Evolutionary conservation across 176 grass and related monocot species (phyloP), one percentile per base, ranked within the genome.

Genomic region (Oryza coarctata): DNA sequence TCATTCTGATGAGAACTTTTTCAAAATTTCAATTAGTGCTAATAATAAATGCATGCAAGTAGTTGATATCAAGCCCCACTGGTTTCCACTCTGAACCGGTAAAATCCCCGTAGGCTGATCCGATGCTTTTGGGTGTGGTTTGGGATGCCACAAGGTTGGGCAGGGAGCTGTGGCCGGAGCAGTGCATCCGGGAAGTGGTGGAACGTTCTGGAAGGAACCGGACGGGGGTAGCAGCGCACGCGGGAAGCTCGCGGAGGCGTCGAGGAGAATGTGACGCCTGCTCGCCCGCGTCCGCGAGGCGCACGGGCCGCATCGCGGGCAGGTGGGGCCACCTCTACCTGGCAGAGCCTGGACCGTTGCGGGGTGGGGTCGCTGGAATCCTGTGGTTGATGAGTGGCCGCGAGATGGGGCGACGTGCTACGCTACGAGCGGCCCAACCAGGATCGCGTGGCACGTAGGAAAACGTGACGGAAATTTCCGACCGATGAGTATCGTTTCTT

Each of bases 141-240:
- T 31, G 6, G 49, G 49, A 58, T 3, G 84, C 62, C 71, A 58
- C 62, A 68, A 2, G n/a, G 1, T 4, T 0, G 33, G 8, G 31
- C 13, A 41, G 5, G 27, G 41, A 47, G 60, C 26, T 38, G 75
- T n/a, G 62, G 62, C 30, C 1, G 87, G 75, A 79, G 62, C 80
- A 80, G 27, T 0, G 75, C 35, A 84, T 88, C 81, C 47, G 0
- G 36, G 40, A 35, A 9, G 0, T 22, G 12, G 81, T 29, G 12
- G 70, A 68, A 84, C 47, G 69, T 84, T 88, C 76, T 80, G 47
- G 76, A 88, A 84, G 76, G 38, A 15, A 15, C 81, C 4, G n/a
- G 75, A 23, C 85, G 12, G 80, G 18, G 68, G 36, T 9, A 22
- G 55, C 3, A n/a, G 55, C 22, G 25, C 17, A 31, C 33, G 47